Evolutionary conservation across 2,329 filamentous ascomycete genomes (phyloP).

Genomic region (Ophiognomonia clavigignenti-juglandacearum): DNA sequence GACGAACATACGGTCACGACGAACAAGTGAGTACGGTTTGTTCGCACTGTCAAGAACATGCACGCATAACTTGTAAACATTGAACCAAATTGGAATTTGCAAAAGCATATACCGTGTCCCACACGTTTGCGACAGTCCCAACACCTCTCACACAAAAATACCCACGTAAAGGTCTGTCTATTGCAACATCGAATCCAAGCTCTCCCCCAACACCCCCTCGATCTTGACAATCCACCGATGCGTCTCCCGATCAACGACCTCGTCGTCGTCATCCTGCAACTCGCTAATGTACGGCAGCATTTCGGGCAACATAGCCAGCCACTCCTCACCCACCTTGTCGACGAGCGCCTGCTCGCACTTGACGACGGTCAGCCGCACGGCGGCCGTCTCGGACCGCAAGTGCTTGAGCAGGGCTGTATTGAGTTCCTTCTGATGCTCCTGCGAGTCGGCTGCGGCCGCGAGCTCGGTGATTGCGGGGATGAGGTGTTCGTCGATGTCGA

Average conservation of each 20-base stretch:
- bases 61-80: too few relatives aligned
- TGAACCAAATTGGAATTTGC: too few relatives aligned
- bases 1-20: too few relatives aligned
- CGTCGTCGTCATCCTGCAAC: conserved; percentile 93
- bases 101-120: too few relatives aligned
- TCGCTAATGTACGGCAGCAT: conserved; percentile 97
- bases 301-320: conserved; percentile 85
- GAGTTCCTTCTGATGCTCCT: conserved; percentile 86
- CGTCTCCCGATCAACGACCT: conserved; percentile 84
- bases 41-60: too few relatives aligned
- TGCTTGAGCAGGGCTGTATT: conserved; percentile 74
- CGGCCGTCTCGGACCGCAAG: conserved; percentile 66
- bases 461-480: conserved; percentile 76
- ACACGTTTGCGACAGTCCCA: too few relatives aligned
- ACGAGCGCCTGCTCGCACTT: conserved; percentile 77
- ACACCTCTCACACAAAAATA: too few relatives aligned
- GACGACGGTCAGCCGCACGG: conserved; percentile 75
- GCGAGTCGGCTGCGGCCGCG: conserved; percentile 73
- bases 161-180: conserved; percentile 39
- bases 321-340: conserved; percentile 81
- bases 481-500: conserved; percentile 28
- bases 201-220: conserved; percentile 85
- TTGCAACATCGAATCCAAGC: conserved; percentile 85
- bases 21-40: too few relatives aligned
- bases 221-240: conserved; percentile 87